Base-by-base conservation (phyloP, 495 filamentous ascomycete genomes). In the Penicillium fimorum region DNA sequence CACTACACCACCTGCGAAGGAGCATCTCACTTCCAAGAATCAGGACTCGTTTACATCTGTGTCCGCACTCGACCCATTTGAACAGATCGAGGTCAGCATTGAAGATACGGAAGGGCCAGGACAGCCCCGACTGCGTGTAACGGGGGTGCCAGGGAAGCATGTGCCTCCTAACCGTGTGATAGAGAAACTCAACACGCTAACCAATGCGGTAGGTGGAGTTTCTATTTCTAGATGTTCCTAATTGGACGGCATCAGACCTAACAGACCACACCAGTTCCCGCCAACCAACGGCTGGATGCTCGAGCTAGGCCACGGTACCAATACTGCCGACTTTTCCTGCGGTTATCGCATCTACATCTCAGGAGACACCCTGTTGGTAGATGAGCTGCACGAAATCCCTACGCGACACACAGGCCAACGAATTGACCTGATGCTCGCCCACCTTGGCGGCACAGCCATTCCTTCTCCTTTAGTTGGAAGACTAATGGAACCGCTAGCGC, bases 241-340 rank as follows among this genome's bases (percentile, higher is more conserved):
- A n/a, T 12, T 8, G 35, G 43, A 30, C 13, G 29, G 3, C 7
- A 4, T 22, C 24, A 27, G 4, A 38, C 6, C 20, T 41, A 40
- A 47, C 24, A 24, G 2, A 20, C 27, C 24, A 9, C 24, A 9
- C 15, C 52, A 79, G 77, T 70, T 81, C n/a, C 87, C 87, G 5
- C 87, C 87, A 1, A 87, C 83, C 5, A 89, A 89, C 59, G 87
- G 86, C 35, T 90, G 85, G 86, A 79, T 90, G 66, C 50, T 90
- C 5, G 86, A 89, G 60, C 70, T 89, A 20, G 86, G 86, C 5
- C 75, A 79, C 53, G 50, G 54, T 22, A 44, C 47, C 18, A 53
- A 62, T 5, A 58, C 44, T 8, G 57, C 66, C 2, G 57, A 64
- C 5, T 70, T 84, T 48, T 58, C 79, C 24, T 70, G 65, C 41